A percentile compares a stretch with the other conserved stretches of the same genome.
phyloP scores from a whole-genome alignment of 2,329 filamentous ascomycete species.

The Phyllosticta capitalensis region DNA sequence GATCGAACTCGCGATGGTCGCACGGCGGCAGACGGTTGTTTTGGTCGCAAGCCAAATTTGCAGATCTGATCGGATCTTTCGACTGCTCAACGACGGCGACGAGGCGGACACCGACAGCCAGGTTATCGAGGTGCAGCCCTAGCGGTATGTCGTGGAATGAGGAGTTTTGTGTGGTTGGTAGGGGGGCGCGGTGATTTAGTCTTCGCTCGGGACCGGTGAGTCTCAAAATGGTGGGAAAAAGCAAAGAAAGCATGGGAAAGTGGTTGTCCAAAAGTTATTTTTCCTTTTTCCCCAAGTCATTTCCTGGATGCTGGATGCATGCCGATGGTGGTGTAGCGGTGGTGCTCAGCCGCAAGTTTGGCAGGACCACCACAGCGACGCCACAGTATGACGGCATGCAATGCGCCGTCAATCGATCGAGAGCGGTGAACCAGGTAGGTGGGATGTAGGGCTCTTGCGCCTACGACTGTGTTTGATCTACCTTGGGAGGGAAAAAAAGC shows the following conservation, averaged over 20 bases:
- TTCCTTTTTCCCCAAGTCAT: not conserved
- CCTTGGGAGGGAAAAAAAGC: not conserved
- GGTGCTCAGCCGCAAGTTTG: not conserved
- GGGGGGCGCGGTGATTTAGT: not conserved
- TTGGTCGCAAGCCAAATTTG: too few species aligned
- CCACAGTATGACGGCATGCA: not conserved
- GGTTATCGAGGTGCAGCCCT: not conserved
- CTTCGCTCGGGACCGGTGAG: not conserved
- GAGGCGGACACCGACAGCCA: not conserved
- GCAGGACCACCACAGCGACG: not conserved
- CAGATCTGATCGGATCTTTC: not conserved
- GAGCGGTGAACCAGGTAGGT: not conserved
- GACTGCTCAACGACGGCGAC: not conserved
- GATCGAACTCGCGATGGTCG: too few species aligned
- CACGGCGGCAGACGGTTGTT: too few species aligned
- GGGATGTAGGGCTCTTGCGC: not conserved
- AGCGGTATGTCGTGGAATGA: not conserved
- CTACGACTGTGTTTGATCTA: not conserved
- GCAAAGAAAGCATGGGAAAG: not conserved
- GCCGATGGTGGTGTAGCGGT: not conserved
- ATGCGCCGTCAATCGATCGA: not conserved
- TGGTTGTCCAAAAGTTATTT: not conserved
- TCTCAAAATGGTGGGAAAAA: too few species aligned
- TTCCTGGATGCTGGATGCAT: not conserved
- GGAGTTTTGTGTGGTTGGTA: too few species aligned